Percentiles rank a stretch among this genome's conserved stretches.
Evolutionary conservation across 2,329 filamentous ascomycete genomes (phyloP).

Genomic region (Verticillium tricorpus): DNA sequence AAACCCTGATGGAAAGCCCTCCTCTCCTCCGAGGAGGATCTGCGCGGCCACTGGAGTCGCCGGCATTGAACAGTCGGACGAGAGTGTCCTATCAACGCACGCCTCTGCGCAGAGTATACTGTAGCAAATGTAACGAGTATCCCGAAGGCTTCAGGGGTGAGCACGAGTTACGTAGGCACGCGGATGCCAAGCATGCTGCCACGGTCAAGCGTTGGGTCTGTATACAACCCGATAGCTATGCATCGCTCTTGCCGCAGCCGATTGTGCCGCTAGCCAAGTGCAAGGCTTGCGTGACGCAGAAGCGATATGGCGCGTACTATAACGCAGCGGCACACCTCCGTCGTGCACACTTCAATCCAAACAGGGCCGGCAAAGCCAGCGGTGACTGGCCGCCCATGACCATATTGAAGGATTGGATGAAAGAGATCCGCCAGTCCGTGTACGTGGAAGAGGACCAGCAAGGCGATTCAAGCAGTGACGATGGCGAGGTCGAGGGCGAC

Average conservation of each 20-base stretch:
- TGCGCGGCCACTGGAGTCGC: slow-evolving; percentile 36
- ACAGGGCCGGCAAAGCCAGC: slow-evolving; percentile 51
- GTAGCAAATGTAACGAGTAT: slow-evolving; percentile 73
- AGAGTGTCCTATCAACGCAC: slow-evolving; percentile 45
- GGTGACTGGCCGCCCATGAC: slow-evolving; percentile 56
- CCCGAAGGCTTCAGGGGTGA: slow-evolving; percentile 87
- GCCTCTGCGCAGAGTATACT: slow-evolving; percentile 69
- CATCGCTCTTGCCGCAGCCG: slow-evolving; percentile 37
- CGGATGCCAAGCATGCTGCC: slow-evolving; percentile 52
- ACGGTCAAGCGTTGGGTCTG: slow-evolving; percentile 54
- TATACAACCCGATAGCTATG: slow-evolving; percentile 40
- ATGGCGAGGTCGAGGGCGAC: slow-evolving; percentile 30
- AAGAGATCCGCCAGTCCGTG: slow-evolving; percentile 48
- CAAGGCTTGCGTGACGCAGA: slow-evolving; percentile 52
- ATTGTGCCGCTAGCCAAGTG: slow-evolving; percentile 49
- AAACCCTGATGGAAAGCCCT: slow-evolving; percentile 43
- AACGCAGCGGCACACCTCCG: slow-evolving; percentile 56
- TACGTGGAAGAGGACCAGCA: slow-evolving; percentile 40
- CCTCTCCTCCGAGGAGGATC: slow-evolving; percentile 31
- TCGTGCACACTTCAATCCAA: slow-evolving; percentile 52
- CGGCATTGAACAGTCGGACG: slow-evolving; percentile 30
- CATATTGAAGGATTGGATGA: slow-evolving; percentile 57
- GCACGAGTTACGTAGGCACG: slow-evolving; percentile 74
- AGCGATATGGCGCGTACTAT: slow-evolving; percentile 55
- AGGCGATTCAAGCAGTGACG: slow-evolving; percentile 47